Percentiles rank a stretch among this genome's conserved stretches.
Conservation (phyloP, 2,329 filamentous ascomycete species). For the Fusarium sp. region DNA sequence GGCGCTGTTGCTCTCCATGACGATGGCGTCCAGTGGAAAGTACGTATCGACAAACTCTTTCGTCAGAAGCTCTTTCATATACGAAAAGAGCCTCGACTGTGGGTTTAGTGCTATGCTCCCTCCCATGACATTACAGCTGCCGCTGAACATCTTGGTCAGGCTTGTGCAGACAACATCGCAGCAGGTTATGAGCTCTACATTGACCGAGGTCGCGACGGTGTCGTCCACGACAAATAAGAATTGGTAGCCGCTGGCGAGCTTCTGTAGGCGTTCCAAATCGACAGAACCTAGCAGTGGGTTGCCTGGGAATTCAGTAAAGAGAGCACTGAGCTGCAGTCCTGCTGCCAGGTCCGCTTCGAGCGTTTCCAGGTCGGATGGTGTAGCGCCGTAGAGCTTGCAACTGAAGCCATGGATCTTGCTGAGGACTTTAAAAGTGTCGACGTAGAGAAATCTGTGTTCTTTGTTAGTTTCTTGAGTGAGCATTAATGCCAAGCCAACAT, state of each 20-base stretch:
- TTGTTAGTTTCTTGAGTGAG: not conserved
- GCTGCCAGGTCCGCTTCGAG: slow-evolving; percentile 50
- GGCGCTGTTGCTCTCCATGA: slow-evolving; percentile 53
- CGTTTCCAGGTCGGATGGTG: slow-evolving; percentile 51
- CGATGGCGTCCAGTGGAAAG: slow-evolving; percentile 39
- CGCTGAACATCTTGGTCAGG: slow-evolving; percentile 65
- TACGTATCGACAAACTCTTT: slow-evolving; percentile 38
- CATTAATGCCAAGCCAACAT: not conserved
- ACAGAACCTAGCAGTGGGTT: slow-evolving; percentile 47
- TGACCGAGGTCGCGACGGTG: slow-evolving; percentile 56
- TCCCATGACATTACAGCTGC: slow-evolving; percentile 63
- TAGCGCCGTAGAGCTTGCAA: slow-evolving; percentile 57
- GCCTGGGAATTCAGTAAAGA: slow-evolving; percentile 57
- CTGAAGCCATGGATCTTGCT: slow-evolving; percentile 41
- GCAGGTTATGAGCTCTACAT: slow-evolving; percentile 55
- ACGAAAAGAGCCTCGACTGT: slow-evolving; percentile 47
- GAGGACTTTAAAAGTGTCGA: slow-evolving; percentile 46
- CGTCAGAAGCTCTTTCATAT: slow-evolving; percentile 40
- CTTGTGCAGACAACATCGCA: slow-evolving; percentile 61
- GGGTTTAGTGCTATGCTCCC: slow-evolving; percentile 58
- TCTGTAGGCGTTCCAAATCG: slow-evolving; percentile 43
- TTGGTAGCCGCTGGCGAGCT: slow-evolving; percentile 48
- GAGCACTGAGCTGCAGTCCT: slow-evolving; percentile 53
- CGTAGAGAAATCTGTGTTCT: slow-evolving; percentile 41
- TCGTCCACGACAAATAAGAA: slow-evolving; percentile 57